Percentiles rank a stretch among this genome's conserved stretches.
These are phyloP conservation scores for Collybia mongolica DNA, from an alignment of 768 basidiomycete genomes.

Conservation along the genomic window DNA sequence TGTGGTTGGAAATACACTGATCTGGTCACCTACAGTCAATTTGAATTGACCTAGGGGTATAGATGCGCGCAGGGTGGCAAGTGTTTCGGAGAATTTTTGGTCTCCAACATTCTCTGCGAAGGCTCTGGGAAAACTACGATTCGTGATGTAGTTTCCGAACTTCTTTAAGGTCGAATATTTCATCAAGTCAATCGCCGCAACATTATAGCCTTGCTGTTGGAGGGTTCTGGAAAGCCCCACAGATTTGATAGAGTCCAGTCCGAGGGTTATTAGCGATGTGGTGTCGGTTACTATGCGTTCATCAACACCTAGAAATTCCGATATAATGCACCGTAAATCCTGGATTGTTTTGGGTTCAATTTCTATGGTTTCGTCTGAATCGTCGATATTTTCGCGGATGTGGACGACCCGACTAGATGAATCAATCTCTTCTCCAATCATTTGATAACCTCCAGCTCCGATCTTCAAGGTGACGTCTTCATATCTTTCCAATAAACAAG, in stretches of 20 bases:
- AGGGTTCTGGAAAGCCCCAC: constrained; percentile 39
- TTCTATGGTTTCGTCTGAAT: neutral
- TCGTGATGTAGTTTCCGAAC: constrained; percentile 1
- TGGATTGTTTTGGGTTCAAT: constrained; percentile 14
- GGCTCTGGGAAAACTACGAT: too few relatives aligned
- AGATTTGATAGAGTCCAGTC: constrained; percentile 47
- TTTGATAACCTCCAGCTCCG: constrained; percentile 1
- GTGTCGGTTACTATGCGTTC: constrained; percentile 16
- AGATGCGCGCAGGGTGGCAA: neutral
- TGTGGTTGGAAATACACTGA: constrained; percentile 37
- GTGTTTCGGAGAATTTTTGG: neutral
- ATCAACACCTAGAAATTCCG: constrained; percentile 25
- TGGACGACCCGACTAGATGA: neutral
- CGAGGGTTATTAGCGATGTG: constrained; percentile 42
- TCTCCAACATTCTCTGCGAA: too few relatives aligned
- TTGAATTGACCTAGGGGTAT: constrained; percentile 15
- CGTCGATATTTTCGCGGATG: neutral
- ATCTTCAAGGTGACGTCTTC: constrained; percentile 18
- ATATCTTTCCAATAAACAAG: constrained; percentile 20
- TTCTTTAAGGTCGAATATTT: constrained; percentile 20
- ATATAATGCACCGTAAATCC: constrained; percentile 16
- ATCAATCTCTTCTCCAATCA: too few relatives aligned
- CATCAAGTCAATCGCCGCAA: constrained; percentile 38
- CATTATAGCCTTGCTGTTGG: constrained; percentile 26
- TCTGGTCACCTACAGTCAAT: constrained; percentile 25